Evolutionary conservation across 768 basidiomycete species (phyloP).

Genomic region (Naematelia encephala): DNA sequence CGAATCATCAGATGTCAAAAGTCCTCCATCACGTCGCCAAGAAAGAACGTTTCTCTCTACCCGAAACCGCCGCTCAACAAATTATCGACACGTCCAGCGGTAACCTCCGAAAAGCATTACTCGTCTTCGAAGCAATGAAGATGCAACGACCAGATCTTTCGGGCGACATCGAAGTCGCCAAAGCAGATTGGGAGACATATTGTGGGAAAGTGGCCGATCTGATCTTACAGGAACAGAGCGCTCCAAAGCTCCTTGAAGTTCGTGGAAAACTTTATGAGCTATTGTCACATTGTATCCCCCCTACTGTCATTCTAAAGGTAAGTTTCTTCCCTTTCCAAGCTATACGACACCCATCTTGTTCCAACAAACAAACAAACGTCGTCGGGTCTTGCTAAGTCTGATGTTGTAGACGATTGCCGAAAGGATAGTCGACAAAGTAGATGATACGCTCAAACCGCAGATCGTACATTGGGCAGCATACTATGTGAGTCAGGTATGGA

Average conservation of each 20-base stretch:
- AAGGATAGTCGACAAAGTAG: constrained; percentile 77
- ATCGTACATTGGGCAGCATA: constrained; percentile 98
- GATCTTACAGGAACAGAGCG: constrained; percentile 84
- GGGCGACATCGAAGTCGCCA: constrained; percentile 75
- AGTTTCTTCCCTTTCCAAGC: too few relatives aligned
- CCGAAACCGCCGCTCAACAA: constrained; percentile 67
- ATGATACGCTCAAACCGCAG: constrained; percentile 84
- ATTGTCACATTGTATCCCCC: constrained; percentile 93
- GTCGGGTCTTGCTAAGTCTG: too few relatives aligned
- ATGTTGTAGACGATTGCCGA: constrained; percentile 88
- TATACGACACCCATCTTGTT: too few relatives aligned
- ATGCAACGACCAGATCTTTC: constrained; percentile 93
- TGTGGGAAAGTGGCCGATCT: constrained; percentile 86
- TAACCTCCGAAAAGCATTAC: constrained; percentile 89
- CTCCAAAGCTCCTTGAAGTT: constrained; percentile 84
- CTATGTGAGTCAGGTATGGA: constrained; percentile 61
- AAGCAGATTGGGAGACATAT: constrained; percentile 99
- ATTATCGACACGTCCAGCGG: constrained; percentile 79
- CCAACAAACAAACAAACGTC: too few relatives aligned
- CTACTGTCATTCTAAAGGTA: constrained; percentile 86
- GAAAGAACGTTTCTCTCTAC: constrained; percentile 75
- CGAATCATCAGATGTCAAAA: constrained; percentile 63
- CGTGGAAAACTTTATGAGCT: constrained; percentile 91
- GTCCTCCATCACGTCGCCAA: constrained; percentile 77
- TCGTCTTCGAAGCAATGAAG: constrained; percentile 90